Evolutionary conservation across 2,329 filamentous ascomycete genomes (phyloP), one percentile per base, ranked within the genome.

Genomic region (Neofusicoccum ribis): DNA sequence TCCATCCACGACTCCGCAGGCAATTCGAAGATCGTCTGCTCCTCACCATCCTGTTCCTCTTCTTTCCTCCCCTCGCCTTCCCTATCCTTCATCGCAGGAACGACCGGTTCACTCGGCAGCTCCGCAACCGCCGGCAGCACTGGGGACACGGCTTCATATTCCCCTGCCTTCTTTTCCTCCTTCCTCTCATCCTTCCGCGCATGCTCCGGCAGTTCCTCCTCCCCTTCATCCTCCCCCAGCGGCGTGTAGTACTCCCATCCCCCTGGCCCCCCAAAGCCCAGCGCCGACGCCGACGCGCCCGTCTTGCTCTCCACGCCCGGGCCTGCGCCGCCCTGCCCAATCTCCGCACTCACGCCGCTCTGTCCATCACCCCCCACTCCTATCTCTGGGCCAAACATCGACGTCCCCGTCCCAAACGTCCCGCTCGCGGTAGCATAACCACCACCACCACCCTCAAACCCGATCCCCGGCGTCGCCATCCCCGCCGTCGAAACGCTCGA

Each of bases 251-350:
- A 75, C 54, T 78, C 76, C 76, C 76, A 78, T 43, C 77, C 76
- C 9, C 74, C 76, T 3, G 76, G 76, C 2, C 72, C 74, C 6
- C 76, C 76, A 47, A 67, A 67, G 7, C 75, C 75, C 3, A 78
- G 64, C 12, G 66, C 73, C 1, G 74, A 72, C 11, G 70, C 69
- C 6, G 52, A 58, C 14, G 39, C 34, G 5, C 37, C 52, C 6
- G 20, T 37, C 14, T 11, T 8, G 31, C 37, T 31, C 20, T 23
- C 47, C 9, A 3, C 47, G 17, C 8, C 52, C 20, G 20, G 20
- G 9, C 11, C 36, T 12, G 51, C 17, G 14, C 52, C n/a, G 15
- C 23, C 15, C 47, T 5, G 27, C 27, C 27, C 27, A 31, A 31
- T 6, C 27, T 6, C 27, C 6, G 27, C 27, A 31, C 27, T 31